Evolutionary conservation across 2,329 filamentous ascomycete species (phyloP).

Genomic region (Colletotrichum limetticola): DNA sequence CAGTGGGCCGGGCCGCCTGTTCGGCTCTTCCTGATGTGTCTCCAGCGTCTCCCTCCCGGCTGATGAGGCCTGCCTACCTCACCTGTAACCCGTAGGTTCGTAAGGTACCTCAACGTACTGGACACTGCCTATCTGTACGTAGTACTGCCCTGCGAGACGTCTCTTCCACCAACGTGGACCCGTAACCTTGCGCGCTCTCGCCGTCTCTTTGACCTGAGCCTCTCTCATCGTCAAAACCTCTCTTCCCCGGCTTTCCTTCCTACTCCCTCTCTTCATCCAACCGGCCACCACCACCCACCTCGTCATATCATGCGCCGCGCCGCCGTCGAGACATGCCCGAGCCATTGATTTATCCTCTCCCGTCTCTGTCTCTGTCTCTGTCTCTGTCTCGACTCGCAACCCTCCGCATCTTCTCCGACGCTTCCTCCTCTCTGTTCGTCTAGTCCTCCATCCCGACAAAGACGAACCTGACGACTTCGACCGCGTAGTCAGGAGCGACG

Average conservation of each 20-base stretch:
- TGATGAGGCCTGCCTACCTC: not conserved
- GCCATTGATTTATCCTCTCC: slow-evolving; percentile 37
- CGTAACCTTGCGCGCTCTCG: slow-evolving; percentile 7
- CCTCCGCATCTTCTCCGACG: slow-evolving; percentile 41
- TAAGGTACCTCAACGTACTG: not conserved
- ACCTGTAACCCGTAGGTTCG: not conserved
- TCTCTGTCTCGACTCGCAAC: slow-evolving; percentile 40
- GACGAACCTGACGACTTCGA: slow-evolving; percentile 1
- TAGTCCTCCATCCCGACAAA: not conserved
- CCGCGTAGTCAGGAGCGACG: slow-evolving; percentile 10
- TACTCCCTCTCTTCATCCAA: not conserved
- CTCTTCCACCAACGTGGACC: slow-evolving; percentile 6
- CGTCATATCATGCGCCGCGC: slow-evolving; percentile 18
- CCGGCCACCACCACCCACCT: not conserved
- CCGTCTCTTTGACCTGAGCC: not conserved
- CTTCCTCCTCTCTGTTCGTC: not conserved
- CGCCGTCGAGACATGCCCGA: slow-evolving; percentile 30
- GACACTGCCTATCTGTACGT: not conserved
- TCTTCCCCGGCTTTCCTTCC: slow-evolving; percentile 18
- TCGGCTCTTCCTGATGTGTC: slow-evolving; percentile 24
- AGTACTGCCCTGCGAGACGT: not conserved
- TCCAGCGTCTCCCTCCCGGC: slow-evolving; percentile 1
- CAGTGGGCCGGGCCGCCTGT: slow-evolving; percentile 9
- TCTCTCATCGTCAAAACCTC: slow-evolving; percentile 31
- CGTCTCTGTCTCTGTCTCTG: slow-evolving; percentile 34